Conservation (phyloP, 306 rosid genomes). For the Echinosophora koreensis region DNA sequence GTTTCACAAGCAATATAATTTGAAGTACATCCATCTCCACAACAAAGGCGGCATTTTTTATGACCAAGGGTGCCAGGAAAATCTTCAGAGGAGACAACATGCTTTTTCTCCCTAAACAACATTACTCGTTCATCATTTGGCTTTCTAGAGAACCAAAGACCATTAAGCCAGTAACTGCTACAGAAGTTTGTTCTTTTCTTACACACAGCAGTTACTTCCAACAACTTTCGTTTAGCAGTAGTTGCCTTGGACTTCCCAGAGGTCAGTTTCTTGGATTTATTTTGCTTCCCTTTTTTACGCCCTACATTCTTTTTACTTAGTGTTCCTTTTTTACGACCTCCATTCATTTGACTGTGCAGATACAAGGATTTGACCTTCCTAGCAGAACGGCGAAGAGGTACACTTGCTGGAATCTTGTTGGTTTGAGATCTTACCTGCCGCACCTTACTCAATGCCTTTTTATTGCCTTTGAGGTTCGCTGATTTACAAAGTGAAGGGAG, state of each 20-base stretch:
- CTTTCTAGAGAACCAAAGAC: constrained; percentile 81
- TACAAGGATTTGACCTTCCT: constrained; percentile 76
- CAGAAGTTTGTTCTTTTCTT: constrained; percentile 63
- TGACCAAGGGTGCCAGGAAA: constrained; percentile 50
- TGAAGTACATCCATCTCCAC: constrained; percentile 59
- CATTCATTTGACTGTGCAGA: constrained; percentile 63
- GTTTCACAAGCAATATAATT: constrained; percentile 78
- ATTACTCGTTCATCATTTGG: constrained; percentile 74
- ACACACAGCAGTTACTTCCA: constrained; percentile 40
- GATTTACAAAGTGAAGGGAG: constrained; percentile 58
- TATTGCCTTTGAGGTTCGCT: constrained; percentile 58
- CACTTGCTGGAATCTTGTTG: constrained; percentile 53
- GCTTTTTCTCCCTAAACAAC: constrained; percentile 72
- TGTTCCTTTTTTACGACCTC: constrained; percentile 65
- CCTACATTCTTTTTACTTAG: constrained; percentile 54
- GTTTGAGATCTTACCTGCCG: constrained; percentile 55
- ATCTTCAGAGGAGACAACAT: constrained; percentile 53
- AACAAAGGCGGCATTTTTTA: constrained; percentile 83
- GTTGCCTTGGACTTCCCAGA: constrained; percentile 59
- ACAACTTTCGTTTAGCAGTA: constrained; percentile 53
- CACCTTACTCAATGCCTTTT: constrained; percentile 61
- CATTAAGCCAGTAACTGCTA: constrained; percentile 88
- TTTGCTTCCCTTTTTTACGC: constrained; percentile 69
- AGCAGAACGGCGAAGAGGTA: constrained; percentile 92
- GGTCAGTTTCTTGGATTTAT: constrained; percentile 61